Evolutionary conservation across 352 stramenopile species (phyloP).

Genomic region (Phytophthora pseudosyringae): DNA sequence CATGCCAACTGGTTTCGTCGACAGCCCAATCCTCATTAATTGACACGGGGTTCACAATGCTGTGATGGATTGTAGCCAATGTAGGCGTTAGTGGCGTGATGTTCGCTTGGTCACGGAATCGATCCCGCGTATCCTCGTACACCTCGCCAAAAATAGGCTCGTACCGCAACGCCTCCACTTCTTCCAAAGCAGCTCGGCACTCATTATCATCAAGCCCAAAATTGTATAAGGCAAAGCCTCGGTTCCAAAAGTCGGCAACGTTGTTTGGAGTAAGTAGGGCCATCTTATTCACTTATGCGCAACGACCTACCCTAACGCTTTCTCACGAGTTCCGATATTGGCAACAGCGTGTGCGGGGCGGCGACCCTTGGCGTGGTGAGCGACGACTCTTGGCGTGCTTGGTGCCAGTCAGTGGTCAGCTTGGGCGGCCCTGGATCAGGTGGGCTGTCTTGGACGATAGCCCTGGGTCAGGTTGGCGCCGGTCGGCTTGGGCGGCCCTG

Average conservation of each 20-base stretch:
- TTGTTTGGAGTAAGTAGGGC: neutral
- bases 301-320: neutral
- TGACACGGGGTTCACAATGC: neutral
- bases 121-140: neutral
- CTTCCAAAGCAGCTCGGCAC: neutral
- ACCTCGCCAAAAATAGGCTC: neutral
- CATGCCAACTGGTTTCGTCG: neutral
- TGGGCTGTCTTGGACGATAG: too few relatives aligned
- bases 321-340: too few relatives aligned
- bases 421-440: constrained; percentile 1
- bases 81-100: neutral
- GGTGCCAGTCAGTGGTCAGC: too few relatives aligned
- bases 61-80: neutral
- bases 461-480: too few relatives aligned
- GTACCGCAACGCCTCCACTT: neutral
- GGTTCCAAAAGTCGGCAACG: neutral
- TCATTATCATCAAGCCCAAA: neutral
- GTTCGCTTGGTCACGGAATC: neutral
- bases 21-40: neutral
- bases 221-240: neutral
- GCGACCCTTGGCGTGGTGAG: neutral
- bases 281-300: neutral
- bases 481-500: too few relatives aligned
- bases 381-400: too few relatives aligned
- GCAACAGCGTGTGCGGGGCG: neutral